These are phyloP conservation scores for Solanum bukasovii DNA, from an alignment of 257 asterid genomes.

Conservation along the genomic window DNA sequence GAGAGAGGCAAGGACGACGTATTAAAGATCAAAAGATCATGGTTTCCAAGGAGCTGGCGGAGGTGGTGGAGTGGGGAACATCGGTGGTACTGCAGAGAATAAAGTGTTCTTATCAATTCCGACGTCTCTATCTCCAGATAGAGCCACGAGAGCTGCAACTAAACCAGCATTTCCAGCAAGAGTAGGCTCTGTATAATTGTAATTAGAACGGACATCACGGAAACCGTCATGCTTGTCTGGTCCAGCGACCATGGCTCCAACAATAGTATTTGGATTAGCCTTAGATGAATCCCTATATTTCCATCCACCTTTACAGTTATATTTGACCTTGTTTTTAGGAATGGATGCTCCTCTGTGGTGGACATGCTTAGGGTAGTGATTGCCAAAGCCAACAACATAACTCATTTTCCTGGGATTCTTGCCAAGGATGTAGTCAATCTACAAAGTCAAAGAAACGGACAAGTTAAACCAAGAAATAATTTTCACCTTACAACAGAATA, in stretches of 20 bases:
- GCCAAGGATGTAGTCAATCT: constrained; percentile 88
- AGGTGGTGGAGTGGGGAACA: constrained; percentile 92
- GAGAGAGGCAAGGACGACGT: neutral
- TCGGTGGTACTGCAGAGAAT: constrained; percentile 93
- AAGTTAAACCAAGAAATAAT: neutral
- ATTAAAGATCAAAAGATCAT: neutral
- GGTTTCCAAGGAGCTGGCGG: constrained; percentile 99
- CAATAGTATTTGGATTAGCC: constrained; percentile 61
- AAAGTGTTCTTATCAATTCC: constrained; percentile 81
- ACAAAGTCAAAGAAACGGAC: neutral
- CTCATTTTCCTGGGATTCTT: constrained; percentile 93
- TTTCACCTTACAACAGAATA: neutral
- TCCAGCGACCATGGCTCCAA: constrained; percentile 99
- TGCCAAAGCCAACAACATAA: constrained; percentile 80
- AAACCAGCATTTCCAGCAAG: constrained; percentile 94
- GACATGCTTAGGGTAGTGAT: constrained; percentile 70
- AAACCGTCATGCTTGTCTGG: constrained; percentile 86
- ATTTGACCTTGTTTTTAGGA: constrained; percentile 66
- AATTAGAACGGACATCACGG: constrained; percentile 69
- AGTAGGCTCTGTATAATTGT: constrained; percentile 92
- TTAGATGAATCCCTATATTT: constrained; percentile 70
- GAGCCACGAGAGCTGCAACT: constrained; percentile 86
- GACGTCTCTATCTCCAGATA: constrained; percentile 49
- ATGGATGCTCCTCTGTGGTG: constrained; percentile 96
- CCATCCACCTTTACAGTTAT: constrained; percentile 91